Percentiles rank a stretch among this genome's conserved stretches.
Evolutionary conservation across 2,329 filamentous ascomycete genomes (phyloP).

Genomic region (Aspergillus melleus): DNA sequence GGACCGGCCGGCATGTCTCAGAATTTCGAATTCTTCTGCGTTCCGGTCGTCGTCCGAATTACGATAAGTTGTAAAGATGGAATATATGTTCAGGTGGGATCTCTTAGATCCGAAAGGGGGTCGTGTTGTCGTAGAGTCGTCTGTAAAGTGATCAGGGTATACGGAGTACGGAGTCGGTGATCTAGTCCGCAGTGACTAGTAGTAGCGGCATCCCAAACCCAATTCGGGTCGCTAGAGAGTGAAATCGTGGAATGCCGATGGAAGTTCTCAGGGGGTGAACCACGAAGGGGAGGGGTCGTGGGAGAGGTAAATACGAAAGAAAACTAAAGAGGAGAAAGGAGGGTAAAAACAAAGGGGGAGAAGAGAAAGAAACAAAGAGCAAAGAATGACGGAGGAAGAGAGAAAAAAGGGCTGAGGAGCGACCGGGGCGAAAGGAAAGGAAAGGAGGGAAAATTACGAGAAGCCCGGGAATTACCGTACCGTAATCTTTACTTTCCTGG

Average conservation of each 20-base stretch:
- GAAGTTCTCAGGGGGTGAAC: neutral
- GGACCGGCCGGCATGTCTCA: constrained; percentile 15
- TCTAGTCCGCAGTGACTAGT: neutral
- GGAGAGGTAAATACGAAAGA: constrained; percentile 13
- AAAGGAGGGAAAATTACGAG: neutral
- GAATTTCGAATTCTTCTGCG: neutral
- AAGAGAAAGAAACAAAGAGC: neutral
- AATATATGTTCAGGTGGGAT: neutral
- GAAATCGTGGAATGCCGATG: constrained; percentile 7
- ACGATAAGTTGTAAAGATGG: neutral
- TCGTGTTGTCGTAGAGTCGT: constrained; percentile 18
- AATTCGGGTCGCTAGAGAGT: neutral
- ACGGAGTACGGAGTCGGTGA: neutral
- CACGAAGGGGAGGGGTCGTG: constrained; percentile 9
- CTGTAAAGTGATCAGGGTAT: neutral
- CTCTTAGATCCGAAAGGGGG: neutral
- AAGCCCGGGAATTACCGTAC: neutral
- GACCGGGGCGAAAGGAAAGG: constrained; percentile 3
- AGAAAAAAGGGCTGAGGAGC: neutral
- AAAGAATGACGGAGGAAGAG: neutral
- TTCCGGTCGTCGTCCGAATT: neutral
- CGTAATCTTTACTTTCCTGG: too few species aligned
- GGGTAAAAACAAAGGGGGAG: constrained; percentile 1
- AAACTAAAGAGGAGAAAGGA: neutral
- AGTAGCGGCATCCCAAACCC: neutral